Base-by-base conservation (phyloP, 2,329 filamentous ascomycete genomes). In the Emydomyces testavorans region DNA sequence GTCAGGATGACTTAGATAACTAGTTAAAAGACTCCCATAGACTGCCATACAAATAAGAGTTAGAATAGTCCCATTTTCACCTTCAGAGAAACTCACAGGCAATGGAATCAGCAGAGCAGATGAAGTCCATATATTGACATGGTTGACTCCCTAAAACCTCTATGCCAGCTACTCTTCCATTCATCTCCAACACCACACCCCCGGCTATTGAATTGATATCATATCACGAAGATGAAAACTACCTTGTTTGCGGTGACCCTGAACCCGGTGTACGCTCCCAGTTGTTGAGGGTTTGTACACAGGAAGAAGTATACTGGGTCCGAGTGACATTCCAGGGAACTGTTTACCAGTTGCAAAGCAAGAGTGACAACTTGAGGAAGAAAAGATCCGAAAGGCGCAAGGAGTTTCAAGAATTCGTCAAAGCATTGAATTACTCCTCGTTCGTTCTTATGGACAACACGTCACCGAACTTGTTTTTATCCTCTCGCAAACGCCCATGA, bases 401-500 rank as follows among this genome's bases (percentile, higher is more conserved):
- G 20, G 34, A 38, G n/a, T 50, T 54, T 18, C 49, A 37, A 28
- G 31, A 21, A 3, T 53, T 56, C 23, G 10, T 53, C 35, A 34
- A 50, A 39, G 35, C 38, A 6, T 53, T 55, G 26, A 44, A 54
- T 23, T 54, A 54, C 34, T 16, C 31, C 26, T 40, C 37, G 38
- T 35, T 55, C 23, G 13, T 38, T 28, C 52, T 55, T 31, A 23
- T 54, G 32, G 49, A 55, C 42, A 48, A 55, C 34, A 55, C 52
- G 24, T 32, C 50, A 37, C 35, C 8, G 35, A 37, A 23, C 35
- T n/a, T n/a, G n/a, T n/a, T n/a, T n/a, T n/a, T n/a, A n/a, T n/a
- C n/a, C n/a, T n/a, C n/a, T n/a, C n/a, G n/a, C n/a, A n/a, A n/a
- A n/a, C n/a, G n/a, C n/a, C n/a, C n/a, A n/a, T 37, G 35, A 37